Evolutionary conservation across 139 green algal genomes (phyloP).

Genomic region (Tetratostichococcus sp.): DNA sequence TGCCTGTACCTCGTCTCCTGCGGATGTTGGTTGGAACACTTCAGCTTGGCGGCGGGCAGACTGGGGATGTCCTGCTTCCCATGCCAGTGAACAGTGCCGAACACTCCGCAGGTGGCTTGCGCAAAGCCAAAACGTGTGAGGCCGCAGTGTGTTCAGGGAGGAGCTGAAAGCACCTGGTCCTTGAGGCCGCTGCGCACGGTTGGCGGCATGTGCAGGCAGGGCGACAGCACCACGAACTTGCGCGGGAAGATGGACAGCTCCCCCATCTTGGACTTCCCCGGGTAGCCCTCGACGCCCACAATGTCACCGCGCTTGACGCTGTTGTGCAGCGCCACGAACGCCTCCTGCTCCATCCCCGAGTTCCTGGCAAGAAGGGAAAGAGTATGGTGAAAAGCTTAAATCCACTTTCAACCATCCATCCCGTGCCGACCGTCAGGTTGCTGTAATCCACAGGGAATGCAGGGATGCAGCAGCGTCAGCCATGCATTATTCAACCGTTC

Average conservation of each 20-base stretch:
- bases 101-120: too few species aligned
- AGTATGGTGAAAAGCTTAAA: too few species aligned
- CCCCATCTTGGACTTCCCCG: constrained; percentile 94
- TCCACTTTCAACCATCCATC: too few species aligned
- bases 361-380: too few species aligned
- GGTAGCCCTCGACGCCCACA: constrained; percentile 84
- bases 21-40: too few species aligned
- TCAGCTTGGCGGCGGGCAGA: too few species aligned
- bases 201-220: constrained; percentile 98
- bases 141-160: too few species aligned
- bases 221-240: constrained; percentile 73
- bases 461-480: background rate
- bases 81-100: too few species aligned
- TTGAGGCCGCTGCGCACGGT: constrained; percentile 69
- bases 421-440: too few species aligned
- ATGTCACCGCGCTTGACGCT: constrained; percentile 91
- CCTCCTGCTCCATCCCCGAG: constrained; percentile 63
- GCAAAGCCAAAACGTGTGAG: too few species aligned
- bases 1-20: constrained; percentile 96
- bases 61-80: background rate
- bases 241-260: constrained; percentile 93
- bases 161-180: too few species aligned
- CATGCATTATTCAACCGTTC: too few species aligned
- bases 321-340: constrained; percentile 79
- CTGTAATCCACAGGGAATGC: background rate